Conservation (phyloP, 2,329 filamentous ascomycete genomes). For the Delphinella strobiligena region DNA sequence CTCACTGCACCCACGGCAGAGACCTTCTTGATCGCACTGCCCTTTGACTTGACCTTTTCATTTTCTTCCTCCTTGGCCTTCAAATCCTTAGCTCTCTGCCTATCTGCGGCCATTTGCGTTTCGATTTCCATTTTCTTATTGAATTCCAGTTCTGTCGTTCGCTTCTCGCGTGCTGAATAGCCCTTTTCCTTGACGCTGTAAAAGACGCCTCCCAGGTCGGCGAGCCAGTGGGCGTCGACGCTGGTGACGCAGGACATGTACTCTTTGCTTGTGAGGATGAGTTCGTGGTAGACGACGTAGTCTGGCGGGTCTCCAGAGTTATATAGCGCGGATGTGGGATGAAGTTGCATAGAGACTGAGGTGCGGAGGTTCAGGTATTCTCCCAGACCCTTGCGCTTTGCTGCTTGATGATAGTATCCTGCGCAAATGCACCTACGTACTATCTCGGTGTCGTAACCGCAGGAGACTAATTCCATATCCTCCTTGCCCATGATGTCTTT, state of each 20-base stretch:
- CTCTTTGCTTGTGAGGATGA: conserved; percentile 92
- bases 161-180: conserved; percentile 75
- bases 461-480: conserved; percentile 76
- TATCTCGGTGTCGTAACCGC: conserved; percentile 93
- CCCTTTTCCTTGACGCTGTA: conserved; percentile 97
- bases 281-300: conserved; percentile 95
- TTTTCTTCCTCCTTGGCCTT: conserved; percentile 23
- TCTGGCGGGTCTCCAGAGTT: conserved; percentile 88
- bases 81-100: conserved; percentile 51
- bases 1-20: conserved; percentile 4
- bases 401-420: conserved; percentile 96
- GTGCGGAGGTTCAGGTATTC: conserved; percentile 97
- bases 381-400: conserved; percentile 87
- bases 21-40: conserved; percentile 22
- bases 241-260: conserved; percentile 97
- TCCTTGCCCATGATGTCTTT: conserved; percentile 89
- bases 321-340: conserved; percentile 87
- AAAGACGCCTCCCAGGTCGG: conserved; percentile 91
- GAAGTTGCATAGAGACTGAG: conserved; percentile 83
- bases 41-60: conserved; percentile 13
- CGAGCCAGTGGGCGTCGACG: conserved; percentile 94
- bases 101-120: conserved; percentile 79
- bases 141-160: conserved; percentile 82
- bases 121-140: conserved; percentile 90
- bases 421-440: conserved; percentile 95